Percentiles rank a stretch among this genome's conserved stretches.
Conservation (phyloP, 176 grass and related monocot species). For the Urochloa ruziziensis region DNA sequence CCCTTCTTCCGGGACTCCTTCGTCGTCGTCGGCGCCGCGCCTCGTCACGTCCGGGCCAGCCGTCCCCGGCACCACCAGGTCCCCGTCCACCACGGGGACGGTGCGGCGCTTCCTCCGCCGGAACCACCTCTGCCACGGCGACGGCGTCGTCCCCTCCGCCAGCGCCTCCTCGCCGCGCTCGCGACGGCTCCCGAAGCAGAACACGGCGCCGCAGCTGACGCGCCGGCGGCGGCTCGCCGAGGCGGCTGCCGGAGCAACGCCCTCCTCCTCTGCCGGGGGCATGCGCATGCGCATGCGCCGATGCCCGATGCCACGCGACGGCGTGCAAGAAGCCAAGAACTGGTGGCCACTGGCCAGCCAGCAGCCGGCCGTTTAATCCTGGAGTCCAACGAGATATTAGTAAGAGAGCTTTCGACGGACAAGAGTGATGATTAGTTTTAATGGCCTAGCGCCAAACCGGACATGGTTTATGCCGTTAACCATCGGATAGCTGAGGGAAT, state of each 20-base stretch:
- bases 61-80: neutral
- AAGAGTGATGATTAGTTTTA: neutral
- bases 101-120: conserved; percentile 15
- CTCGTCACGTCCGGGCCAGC: neutral
- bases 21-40: neutral
- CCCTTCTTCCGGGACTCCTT: neutral
- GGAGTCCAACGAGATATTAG: neutral
- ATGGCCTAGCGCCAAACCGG: neutral
- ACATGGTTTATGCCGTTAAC: neutral
- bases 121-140: neutral
- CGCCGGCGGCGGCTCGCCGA: neutral
- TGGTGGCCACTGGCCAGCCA: no score
- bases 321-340: neutral
- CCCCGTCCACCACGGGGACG: conserved; percentile 25
- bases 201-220: neutral
- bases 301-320: neutral
- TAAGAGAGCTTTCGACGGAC: neutral
- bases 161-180: neutral
- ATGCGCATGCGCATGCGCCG: neutral
- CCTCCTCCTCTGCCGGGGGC: neutral
- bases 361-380: neutral
- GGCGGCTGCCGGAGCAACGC: neutral
- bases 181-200: neutral
- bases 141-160: neutral
- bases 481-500: conserved; percentile 21